Conservation (phyloP, 768 basidiomycete genomes). For the Tulasnella sp. region DNA sequence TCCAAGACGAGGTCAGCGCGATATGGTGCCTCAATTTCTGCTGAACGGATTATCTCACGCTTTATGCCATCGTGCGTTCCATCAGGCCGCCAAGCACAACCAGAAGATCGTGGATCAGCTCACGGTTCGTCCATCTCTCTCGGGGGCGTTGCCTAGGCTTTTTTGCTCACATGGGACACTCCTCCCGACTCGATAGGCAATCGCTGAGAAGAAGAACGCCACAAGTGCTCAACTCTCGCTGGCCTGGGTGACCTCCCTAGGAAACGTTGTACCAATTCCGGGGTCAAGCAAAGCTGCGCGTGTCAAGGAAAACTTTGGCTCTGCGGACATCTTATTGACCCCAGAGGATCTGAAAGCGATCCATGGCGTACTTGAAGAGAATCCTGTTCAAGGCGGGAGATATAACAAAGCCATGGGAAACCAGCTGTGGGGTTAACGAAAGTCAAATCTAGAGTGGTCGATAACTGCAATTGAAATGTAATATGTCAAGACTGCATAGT, state of each 20-base stretch:
- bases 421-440: too few relatives aligned
- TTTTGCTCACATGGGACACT: too few relatives aligned
- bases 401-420: constrained; percentile 22
- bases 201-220: constrained; percentile 34
- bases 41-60: background rate
- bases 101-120: constrained; percentile 33
- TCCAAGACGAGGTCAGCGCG: constrained; percentile 31
- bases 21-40: background rate
- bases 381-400: constrained; percentile 32
- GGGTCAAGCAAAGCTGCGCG: constrained; percentile 31
- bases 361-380: constrained; percentile 28
- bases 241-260: constrained; percentile 29
- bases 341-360: constrained; percentile 34
- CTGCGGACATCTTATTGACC: constrained; percentile 33
- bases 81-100: constrained; percentile 31
- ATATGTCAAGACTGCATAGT: too few relatives aligned
- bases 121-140: background rate
- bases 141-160: too few relatives aligned
- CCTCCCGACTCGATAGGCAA: constrained; percentile 15
- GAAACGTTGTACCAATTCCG: constrained; percentile 23
- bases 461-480: too few relatives aligned
- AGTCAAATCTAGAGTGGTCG: too few relatives aligned
- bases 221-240: constrained; percentile 32
- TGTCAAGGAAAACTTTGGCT: constrained; percentile 36
- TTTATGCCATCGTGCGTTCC: background rate